A percentile compares a stretch with the other conserved stretches of the same genome.
phyloP scores from a whole-genome alignment of 208 protist species.

The Lotmaria passim region DNA sequence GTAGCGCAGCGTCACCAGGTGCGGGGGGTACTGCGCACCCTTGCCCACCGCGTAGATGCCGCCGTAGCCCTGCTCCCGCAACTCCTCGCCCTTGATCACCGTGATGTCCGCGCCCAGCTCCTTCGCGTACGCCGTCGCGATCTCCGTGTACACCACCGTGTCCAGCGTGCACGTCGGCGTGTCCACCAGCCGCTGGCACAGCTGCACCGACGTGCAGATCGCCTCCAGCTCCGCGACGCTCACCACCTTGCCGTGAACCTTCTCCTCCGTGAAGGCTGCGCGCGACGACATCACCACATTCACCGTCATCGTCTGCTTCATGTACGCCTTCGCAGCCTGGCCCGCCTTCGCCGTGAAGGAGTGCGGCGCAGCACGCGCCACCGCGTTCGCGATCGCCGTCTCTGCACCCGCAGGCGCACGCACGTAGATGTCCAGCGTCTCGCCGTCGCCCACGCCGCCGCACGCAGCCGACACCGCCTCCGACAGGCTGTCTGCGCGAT shows the following conservation, averaged over 20 bases:
- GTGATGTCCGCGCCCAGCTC: slow-evolving; percentile 51
- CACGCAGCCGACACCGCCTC: slow-evolving; percentile 38
- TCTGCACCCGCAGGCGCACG: slow-evolving; percentile 44
- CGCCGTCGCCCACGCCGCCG: slow-evolving; percentile 21
- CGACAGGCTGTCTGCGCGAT: slow-evolving; percentile 64
- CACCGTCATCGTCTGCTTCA: slow-evolving; percentile 30
- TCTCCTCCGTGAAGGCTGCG: slow-evolving; percentile 45
- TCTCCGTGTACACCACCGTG: slow-evolving; percentile 75
- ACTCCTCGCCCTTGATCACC: slow-evolving; percentile 73
- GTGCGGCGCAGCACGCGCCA: slow-evolving; percentile 53
- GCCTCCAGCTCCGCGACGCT: slow-evolving; percentile 48
- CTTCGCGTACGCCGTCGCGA: slow-evolving; percentile 57
- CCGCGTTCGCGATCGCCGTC: slow-evolving; percentile 48
- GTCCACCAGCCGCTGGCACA: slow-evolving; percentile 86
- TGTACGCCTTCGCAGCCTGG: slow-evolving; percentile 36
- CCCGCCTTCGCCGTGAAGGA: slow-evolving; percentile 60
- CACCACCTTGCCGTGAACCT: slow-evolving; percentile 29
- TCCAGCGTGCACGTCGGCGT: slow-evolving; percentile 75
- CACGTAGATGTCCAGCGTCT: slow-evolving; percentile 64
- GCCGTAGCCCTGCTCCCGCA: slow-evolving; percentile 69
- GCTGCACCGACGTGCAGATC: slow-evolving; percentile 67
- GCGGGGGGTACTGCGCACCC: slow-evolving; percentile 62
- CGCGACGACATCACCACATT: slow-evolving; percentile 57
- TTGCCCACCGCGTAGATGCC: slow-evolving; percentile 84
- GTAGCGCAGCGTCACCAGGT: slow-evolving; percentile 76